Evolutionary conservation across 371 early-diverging fungal genomes (phyloP).

Genomic region (Mortierella sp.): DNA sequence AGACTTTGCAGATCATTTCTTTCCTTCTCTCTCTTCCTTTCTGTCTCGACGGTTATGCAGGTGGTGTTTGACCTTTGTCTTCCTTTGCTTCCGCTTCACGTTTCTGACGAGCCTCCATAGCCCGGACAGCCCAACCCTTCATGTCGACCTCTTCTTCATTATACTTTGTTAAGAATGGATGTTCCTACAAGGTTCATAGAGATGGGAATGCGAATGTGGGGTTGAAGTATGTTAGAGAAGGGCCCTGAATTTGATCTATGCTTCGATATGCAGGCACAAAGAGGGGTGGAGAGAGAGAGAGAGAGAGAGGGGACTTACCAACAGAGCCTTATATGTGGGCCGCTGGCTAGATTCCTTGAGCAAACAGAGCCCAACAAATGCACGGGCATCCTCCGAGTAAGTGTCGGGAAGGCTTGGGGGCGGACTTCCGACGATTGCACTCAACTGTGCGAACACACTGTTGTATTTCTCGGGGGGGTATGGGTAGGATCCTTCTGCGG

Average conservation of each 20-base stretch:
- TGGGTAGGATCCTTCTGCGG: conserved; percentile 89
- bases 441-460: conserved; percentile 87
- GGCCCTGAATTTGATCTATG: conserved; percentile 5
- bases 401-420: conserved; percentile 77
- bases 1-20: not conserved
- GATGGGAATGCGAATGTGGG: not conserved
- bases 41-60: conserved; percentile 16
- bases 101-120: conserved; percentile 45
- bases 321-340: conserved; percentile 75
- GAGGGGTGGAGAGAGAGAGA: not conserved
- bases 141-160: conserved; percentile 77
- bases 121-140: conserved; percentile 78
- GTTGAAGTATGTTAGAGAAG: not conserved
- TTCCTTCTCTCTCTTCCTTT: not conserved
- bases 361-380: conserved; percentile 83
- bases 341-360: conserved; percentile 78
- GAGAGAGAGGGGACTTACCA: conserved; percentile 47
- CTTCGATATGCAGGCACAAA: not conserved
- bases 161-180: conserved; percentile 76
- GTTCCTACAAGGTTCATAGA: conserved; percentile 54
- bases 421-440: conserved; percentile 85
- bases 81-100: conserved; percentile 41
- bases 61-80: conserved; percentile 7
- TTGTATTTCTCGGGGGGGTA: conserved; percentile 73
- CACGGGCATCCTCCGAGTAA: conserved; percentile 78